Evolutionary conservation across 163 green algal genomes (phyloP), one percentile per base, ranked within the genome.

Genomic region (Prototheca stagnorum): DNA sequence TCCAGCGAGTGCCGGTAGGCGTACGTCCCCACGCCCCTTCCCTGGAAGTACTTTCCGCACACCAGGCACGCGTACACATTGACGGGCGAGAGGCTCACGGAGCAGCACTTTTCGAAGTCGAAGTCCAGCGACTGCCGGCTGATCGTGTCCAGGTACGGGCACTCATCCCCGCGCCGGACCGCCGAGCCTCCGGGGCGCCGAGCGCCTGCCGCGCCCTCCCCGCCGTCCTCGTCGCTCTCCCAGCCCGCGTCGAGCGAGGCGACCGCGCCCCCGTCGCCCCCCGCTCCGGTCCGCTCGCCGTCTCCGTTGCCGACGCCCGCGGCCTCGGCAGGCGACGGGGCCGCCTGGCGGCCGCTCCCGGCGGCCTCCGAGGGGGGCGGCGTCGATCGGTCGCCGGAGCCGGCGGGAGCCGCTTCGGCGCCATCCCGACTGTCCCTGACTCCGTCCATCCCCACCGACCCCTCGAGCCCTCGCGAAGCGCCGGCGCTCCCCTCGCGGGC

Each of bases 101-200:
- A 89, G 69, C 90, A 98, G 70, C 84, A 94, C 67, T 95, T 95
- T 50, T 97, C 89, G 53, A 98, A 98, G 53, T 98, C 90, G 62
- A 98, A 97, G 54, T 98, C 89, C 28, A 98, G 73, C 47, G 84
- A 90, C 75, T 92, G 75, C 5, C 81, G 74, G 2, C 72, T 75
- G 20, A 96, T 82, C 15, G 82, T 92, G 73, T 93, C 85, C 24
- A 96, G 56, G 61, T 93, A 95, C 15, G 86, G 86, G 65, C 86
- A 96, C 46, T 93, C 78, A 14, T 55, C 49, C 4, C 84, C 84
- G 17, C 31, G 53, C 4, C 33, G 36, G 16, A 64, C 26, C n/a
- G 40, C 27, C 5, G 25, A 27, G 29, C 35, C 48, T 40, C n/a
- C n/a, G n/a, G n/a, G n/a, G n/a, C n/a, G n/a, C n/a, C n/a, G n/a